A percentile compares a stretch with the other conserved stretches of the same genome.
Evolutionary conservation across 169 alveolate species (phyloP).

Genomic region (Eimeria maxima): DNA sequence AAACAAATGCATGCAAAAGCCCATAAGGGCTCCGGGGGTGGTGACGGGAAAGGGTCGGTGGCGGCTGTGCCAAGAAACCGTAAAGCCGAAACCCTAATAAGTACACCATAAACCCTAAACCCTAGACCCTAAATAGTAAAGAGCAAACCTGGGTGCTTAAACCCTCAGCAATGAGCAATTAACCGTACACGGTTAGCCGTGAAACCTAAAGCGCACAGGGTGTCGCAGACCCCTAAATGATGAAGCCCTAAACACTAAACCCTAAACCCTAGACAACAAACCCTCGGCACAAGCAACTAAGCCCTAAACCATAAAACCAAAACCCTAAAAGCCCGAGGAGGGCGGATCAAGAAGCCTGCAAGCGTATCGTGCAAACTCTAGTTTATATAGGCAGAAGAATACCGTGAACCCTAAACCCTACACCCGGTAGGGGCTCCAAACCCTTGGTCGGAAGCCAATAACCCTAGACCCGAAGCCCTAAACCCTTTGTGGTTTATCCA

Average conservation of each 20-base stretch:
- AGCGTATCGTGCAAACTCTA: too few species aligned
- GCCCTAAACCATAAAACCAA: not conserved
- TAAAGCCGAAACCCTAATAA: not conserved
- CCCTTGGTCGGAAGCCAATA: too few species aligned
- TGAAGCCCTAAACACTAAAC: not conserved
- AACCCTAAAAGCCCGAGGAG: not conserved
- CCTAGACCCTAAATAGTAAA: not conserved
- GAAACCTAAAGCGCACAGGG: not conserved
- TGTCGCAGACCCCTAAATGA: too few species aligned
- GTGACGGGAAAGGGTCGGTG: too few species aligned
- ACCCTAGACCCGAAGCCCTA: too few species aligned
- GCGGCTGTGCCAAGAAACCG: not conserved
- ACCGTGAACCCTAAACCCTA: too few species aligned
- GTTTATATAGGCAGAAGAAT: too few species aligned
- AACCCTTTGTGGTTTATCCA: too few species aligned
- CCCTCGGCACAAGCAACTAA: not conserved
- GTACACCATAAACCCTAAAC: conserved; percentile 1
- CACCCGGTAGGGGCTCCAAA: too few species aligned
- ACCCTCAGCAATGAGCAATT: not conserved
- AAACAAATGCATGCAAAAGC: too few species aligned
- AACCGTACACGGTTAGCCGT: not conserved
- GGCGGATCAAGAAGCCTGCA: too few species aligned
- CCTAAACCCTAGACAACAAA: not conserved
- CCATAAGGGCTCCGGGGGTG: too few species aligned
- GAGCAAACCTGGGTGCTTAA: not conserved